Percentiles rank a stretch among this genome's conserved stretches.
phyloP scores from a whole-genome alignment of 345 rosid species.

The Populus pruinosa region DNA sequence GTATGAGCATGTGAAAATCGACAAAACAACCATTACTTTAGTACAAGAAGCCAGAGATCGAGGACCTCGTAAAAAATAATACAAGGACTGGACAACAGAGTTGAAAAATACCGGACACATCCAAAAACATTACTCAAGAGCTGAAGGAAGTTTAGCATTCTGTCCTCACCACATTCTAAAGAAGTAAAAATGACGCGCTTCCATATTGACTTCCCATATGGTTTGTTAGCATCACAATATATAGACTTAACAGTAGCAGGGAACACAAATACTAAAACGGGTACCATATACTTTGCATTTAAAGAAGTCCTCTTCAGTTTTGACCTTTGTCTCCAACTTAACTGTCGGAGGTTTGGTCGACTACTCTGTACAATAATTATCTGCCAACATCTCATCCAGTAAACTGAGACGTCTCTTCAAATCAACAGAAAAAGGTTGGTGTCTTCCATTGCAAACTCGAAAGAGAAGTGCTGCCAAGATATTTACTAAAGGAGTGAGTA shows the following conservation, averaged over 20 bases:
- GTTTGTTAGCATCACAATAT: background rate
- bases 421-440: background rate
- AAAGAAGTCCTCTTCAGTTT: background rate
- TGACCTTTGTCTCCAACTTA: background rate
- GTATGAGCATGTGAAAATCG: too few relatives aligned
- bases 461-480: background rate
- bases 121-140: background rate
- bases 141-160: background rate
- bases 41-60: too few relatives aligned
- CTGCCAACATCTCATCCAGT: background rate
- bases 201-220: background rate
- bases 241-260: background rate
- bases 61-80: too few relatives aligned
- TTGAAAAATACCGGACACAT: background rate
- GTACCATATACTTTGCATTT: slow-evolving; percentile 9
- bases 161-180: background rate
- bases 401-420: background rate
- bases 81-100: background rate
- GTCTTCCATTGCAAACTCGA: background rate
- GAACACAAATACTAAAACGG: background rate
- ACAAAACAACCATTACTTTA: too few relatives aligned
- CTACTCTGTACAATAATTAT: background rate
- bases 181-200: background rate
- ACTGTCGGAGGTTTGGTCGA: background rate
- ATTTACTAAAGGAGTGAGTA: background rate